Evolutionary conservation across 768 basidiomycete species (phyloP), one percentile per base, ranked within the genome.

Genomic region (Macrolepiota albuminosa): DNA sequence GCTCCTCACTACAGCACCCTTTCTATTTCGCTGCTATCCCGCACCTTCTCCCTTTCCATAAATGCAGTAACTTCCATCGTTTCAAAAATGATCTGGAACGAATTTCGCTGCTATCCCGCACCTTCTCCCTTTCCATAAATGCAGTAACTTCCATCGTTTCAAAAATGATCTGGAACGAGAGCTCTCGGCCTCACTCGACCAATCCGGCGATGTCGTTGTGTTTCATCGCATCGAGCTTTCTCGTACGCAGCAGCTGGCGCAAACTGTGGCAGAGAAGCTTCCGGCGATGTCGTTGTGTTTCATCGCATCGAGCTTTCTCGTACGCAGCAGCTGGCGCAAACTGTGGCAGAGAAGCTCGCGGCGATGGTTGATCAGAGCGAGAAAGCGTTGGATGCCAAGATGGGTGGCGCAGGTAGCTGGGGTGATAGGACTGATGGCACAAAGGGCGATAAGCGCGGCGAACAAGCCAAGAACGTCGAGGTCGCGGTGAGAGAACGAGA

Each of bases 161-260:
- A 31, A 93, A 95, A 74, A 98, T 99, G 97, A 97, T 98, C 67
- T 98, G 95, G 93, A 93, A 83, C 68, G 97, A 68, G 95, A 98
- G 69, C 79, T 99, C 11, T 81, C 89, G 1, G 97, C 96, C 3
- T 95, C 95, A 16, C 80, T 98, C 57, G 97, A 98, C 71, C 93
- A 92, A 70, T 88, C 92, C 18, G 87, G 87, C 26, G 89, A 87
- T 40, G 94, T 96, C 46, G 83, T 99, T 58, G 87, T 96, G 49
- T 95, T 98, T 80, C 93, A 98, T 70, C 87, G 93, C 58, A 84
- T 93, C 59, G 95, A 98, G 66, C 81, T 91, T 40, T 87, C 90
- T 16, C 89, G 92, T 49, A 80, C 89, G 4, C 97, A 99, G 72
- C 89, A 94, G 70, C 79, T 98, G n/a, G 88, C 93, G 1, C 89